Percentiles rank a stretch among this genome's conserved stretches.
Evolutionary conservation across 352 stramenopile genomes (phyloP).

Genomic region (Globisporangium splendens): DNA sequence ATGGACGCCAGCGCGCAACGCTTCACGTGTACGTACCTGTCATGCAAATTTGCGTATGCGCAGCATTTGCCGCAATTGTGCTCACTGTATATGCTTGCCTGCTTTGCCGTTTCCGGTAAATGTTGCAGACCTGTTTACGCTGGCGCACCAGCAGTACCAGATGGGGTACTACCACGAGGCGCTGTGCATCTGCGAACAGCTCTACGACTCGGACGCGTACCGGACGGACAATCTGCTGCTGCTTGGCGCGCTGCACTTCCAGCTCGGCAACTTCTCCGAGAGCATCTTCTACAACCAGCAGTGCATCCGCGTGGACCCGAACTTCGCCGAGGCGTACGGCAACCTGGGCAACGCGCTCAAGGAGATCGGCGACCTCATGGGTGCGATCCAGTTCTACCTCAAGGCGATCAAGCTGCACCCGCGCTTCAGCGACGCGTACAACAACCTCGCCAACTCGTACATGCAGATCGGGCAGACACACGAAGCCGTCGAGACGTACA

Average conservation of each 20-base stretch:
- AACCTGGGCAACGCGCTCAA: slow-evolving; percentile 95
- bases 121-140: slow-evolving; percentile 56
- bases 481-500: slow-evolving; percentile 92
- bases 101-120: too few species aligned
- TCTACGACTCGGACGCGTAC: slow-evolving; percentile 86
- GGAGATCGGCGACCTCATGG: slow-evolving; percentile 88
- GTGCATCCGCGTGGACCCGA: slow-evolving; percentile 89
- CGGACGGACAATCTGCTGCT: slow-evolving; percentile 92
- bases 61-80: too few species aligned
- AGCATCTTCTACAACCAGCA: slow-evolving; percentile 96
- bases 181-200: slow-evolving; percentile 77
- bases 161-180: slow-evolving; percentile 88
- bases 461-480: slow-evolving; percentile 88
- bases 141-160: slow-evolving; percentile 83
- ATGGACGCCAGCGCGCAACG: slow-evolving; percentile 50
- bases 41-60: too few species aligned
- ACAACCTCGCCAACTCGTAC: slow-evolving; percentile 90
- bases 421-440: slow-evolving; percentile 90
- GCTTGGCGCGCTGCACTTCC: slow-evolving; percentile 92
- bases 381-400: slow-evolving; percentile 91
- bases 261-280: slow-evolving; percentile 90
- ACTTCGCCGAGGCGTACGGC: slow-evolving; percentile 91
- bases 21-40: slow-evolving; percentile 58
- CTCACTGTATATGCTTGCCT: slow-evolving; percentile 8
- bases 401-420: slow-evolving; percentile 92